Evolutionary conservation across 2,329 filamentous ascomycete genomes (phyloP).

Genomic region (Pseudopithomyces chartarum): DNA sequence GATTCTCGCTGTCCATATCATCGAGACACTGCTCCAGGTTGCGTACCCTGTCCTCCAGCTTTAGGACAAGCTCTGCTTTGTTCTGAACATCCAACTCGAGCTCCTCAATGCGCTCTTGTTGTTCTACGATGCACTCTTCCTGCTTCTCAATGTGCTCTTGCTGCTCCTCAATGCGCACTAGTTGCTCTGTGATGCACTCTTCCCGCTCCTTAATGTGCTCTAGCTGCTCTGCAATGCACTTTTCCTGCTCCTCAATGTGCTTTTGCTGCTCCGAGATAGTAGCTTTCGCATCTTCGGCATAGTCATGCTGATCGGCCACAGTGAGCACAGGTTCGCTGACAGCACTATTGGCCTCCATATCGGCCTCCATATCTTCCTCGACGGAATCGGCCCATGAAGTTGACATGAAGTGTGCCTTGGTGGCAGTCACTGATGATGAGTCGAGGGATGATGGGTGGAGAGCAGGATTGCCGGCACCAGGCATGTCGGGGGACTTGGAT

Average conservation of each 20-base stretch:
- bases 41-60: conserved; percentile 3
- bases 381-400: conserved; percentile 1
- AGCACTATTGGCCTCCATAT: too few relatives aligned
- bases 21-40: conserved; percentile 4
- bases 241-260: too few relatives aligned
- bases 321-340: too few relatives aligned
- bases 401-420: not conserved
- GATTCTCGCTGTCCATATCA: conserved; percentile 10
- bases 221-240: too few relatives aligned
- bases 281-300: not conserved
- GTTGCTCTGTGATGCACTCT: too few relatives aligned
- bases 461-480: not conserved
- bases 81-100: conserved; percentile 14
- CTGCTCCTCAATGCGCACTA: conserved; percentile 4
- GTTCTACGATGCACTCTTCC: not conserved
- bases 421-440: not conserved
- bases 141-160: conserved; percentile 3
- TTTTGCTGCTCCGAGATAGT: not conserved
- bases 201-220: conserved; percentile 6
- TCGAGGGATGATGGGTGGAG: not conserved
- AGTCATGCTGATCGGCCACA: not conserved
- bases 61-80: conserved; percentile 13
- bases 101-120: not conserved
- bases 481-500: not conserved
- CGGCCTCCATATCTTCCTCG: not conserved